Percentiles rank a stretch among this genome's conserved stretches.
phyloP scores from a whole-genome alignment of 1,284 basidiomycete species.

The Tremellales sp. region DNA sequence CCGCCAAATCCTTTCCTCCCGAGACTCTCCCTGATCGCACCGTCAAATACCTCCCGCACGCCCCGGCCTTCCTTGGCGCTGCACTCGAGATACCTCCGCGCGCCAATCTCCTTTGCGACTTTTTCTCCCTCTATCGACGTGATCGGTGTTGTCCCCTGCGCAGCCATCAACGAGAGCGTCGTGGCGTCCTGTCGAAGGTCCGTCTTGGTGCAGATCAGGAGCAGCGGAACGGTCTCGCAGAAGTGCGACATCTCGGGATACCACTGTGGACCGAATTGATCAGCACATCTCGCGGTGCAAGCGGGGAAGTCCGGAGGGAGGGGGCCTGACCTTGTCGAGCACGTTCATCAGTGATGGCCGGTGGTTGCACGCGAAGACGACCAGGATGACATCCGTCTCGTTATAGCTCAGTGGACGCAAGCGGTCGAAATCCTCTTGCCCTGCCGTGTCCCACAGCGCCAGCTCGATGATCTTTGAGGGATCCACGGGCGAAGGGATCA shows the following conservation, averaged over 20 bases:
- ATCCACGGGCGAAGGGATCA: conserved; percentile 68
- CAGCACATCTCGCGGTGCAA: neutral
- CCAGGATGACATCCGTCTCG: conserved; percentile 92
- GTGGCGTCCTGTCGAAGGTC: conserved; percentile 85
- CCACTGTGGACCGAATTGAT: conserved; percentile 60
- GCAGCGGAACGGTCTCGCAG: conserved; percentile 86
- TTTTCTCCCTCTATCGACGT: conserved; percentile 70
- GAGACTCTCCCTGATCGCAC: conserved; percentile 84
- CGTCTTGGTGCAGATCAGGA: conserved; percentile 90
- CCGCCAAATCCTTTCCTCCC: conserved; percentile 54
- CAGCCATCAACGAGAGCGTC: conserved; percentile 84
- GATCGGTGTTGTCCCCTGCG: conserved; percentile 84
- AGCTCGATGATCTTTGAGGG: conserved; percentile 82
- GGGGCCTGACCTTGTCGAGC: conserved; percentile 58
- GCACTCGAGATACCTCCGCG: conserved; percentile 87
- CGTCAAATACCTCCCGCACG: conserved; percentile 88
- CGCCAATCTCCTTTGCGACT: conserved; percentile 87
- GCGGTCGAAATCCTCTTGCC: conserved; percentile 97
- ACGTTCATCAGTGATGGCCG: conserved; percentile 92
- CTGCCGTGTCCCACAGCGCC: conserved; percentile 96
- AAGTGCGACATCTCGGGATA: conserved; percentile 97
- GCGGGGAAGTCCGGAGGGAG: neutral
- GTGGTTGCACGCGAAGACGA: conserved; percentile 96
- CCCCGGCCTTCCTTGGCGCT: conserved; percentile 85
- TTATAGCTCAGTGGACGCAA: conserved; percentile 91